phyloP scores from a whole-genome alignment of 331 rosid genomes.

The Cydonia oblonga region DNA sequence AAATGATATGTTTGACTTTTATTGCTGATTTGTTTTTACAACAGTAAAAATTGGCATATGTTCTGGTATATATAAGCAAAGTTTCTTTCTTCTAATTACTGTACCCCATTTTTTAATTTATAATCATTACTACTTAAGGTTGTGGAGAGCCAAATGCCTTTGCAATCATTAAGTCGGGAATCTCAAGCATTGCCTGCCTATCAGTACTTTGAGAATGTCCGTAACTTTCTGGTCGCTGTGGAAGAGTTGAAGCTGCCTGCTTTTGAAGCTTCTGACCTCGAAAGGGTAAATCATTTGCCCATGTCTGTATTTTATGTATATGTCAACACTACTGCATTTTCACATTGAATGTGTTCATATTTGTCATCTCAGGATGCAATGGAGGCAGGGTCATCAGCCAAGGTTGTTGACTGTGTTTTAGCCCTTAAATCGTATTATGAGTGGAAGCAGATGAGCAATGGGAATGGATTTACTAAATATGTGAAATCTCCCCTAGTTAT shows the following conservation, averaged over 20 bases:
- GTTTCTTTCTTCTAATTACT: too few relatives aligned
- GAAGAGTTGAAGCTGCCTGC: conserved; percentile 68
- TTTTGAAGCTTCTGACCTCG: conserved; percentile 90
- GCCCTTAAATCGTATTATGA: conserved; percentile 62
- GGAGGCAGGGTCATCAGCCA: conserved; percentile 58
- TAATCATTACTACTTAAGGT: conserved; percentile 33
- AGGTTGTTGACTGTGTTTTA: conserved; percentile 80
- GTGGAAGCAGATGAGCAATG: conserved; percentile 39
- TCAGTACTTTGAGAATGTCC: conserved; percentile 86
- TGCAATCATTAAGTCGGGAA: conserved; percentile 47
- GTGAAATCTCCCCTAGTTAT: conserved; percentile 54
- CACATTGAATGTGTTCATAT: conserved; percentile 4
- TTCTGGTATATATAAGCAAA: background rate
- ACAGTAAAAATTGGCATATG: background rate
- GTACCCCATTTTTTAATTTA: background rate
- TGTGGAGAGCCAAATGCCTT: conserved; percentile 57
- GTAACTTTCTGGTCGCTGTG: conserved; percentile 69
- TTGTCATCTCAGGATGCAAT: conserved; percentile 48
- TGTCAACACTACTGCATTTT: background rate
- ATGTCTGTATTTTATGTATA: background rate
- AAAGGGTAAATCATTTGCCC: conserved; percentile 43
- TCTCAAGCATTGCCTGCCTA: conserved; percentile 80
- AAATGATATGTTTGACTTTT: background rate
- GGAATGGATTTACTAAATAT: conserved; percentile 37
- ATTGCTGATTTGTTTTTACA: background rate